A percentile compares a stretch with the other conserved stretches of the same genome.
Conservation (phyloP, 2,329 filamentous ascomycete species). For the Colletotrichum melonis region DNA sequence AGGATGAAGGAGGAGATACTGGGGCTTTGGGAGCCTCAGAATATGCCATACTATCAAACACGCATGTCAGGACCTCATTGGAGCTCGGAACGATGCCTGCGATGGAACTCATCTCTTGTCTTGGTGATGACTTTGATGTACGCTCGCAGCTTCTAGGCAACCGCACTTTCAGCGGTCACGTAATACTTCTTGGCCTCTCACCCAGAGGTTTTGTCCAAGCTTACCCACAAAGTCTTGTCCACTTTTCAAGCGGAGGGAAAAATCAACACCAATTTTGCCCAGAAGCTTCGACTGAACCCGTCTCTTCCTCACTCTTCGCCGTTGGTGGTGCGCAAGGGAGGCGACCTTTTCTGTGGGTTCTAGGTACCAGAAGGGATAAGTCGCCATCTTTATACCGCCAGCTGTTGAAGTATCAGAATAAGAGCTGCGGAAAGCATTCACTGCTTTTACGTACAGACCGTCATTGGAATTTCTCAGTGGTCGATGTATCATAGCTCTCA, state of each 20-base stretch:
- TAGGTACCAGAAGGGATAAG: neutral
- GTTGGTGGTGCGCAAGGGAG: neutral
- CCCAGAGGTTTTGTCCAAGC: neutral
- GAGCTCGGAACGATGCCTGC: no score
- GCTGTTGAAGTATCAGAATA: neutral
- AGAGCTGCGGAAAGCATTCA: neutral
- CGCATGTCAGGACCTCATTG: no score
- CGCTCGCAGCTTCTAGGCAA: neutral
- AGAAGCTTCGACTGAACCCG: neutral
- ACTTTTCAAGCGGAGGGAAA: neutral
- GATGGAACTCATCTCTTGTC: no score
- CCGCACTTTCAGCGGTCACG: neutral
- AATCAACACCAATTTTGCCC: neutral
- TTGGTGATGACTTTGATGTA: no score
- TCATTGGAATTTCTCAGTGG: neutral
- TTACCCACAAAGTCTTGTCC: neutral
- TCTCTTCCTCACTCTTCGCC: neutral
- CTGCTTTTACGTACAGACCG: neutral
- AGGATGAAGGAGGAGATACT: no score
- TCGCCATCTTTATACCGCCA: neutral
- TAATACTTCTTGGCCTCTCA: neutral
- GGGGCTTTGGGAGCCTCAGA: no score
- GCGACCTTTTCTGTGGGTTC: neutral
- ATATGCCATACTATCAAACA: no score
- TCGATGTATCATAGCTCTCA: neutral